Percentiles rank a stretch among this genome's conserved stretches.
Conservation (phyloP, 2,329 filamentous ascomycete species). For the Zasmidium angulare region DNA sequence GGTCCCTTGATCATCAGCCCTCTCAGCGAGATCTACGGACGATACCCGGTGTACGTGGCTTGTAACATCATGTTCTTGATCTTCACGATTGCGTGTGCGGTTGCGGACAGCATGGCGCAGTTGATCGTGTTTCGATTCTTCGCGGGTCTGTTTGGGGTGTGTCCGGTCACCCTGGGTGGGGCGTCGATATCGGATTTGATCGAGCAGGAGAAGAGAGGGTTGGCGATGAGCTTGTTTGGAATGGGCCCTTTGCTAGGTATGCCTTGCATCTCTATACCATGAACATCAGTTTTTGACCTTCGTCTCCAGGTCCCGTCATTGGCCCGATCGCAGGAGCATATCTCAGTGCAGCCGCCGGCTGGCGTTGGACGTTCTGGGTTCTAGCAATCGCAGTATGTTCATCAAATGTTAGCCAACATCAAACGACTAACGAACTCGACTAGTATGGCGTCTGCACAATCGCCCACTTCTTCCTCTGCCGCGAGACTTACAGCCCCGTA, state of each 20-base stretch:
- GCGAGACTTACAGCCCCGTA: slow-evolving; percentile 49
- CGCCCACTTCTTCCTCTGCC: slow-evolving; percentile 38
- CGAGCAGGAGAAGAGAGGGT: slow-evolving; percentile 18
- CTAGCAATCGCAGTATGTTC: slow-evolving; percentile 37
- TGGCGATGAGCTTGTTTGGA: slow-evolving; percentile 21
- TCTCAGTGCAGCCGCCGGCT: slow-evolving; percentile 47
- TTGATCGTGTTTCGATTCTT: slow-evolving; percentile 35
- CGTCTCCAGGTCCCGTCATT: slow-evolving; percentile 37
- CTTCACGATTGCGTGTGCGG: slow-evolving; percentile 32
- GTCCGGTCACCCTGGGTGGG: slow-evolving; percentile 32
- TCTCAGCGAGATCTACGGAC: slow-evolving; percentile 34
- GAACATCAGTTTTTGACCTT: not conserved
- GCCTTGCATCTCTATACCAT: not conserved
- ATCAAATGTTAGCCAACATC: not conserved
- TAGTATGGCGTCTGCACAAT: slow-evolving; percentile 27
- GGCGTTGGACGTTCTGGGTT: slow-evolving; percentile 56
- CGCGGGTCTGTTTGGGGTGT: slow-evolving; percentile 53
- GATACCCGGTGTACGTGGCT: slow-evolving; percentile 28
- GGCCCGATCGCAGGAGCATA: slow-evolving; percentile 54
- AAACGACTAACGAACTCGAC: not conserved
- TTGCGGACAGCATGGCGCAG: slow-evolving; percentile 24
- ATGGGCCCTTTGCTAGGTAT: slow-evolving; percentile 23
- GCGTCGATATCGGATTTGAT: slow-evolving; percentile 21
- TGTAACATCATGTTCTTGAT: slow-evolving; percentile 33
- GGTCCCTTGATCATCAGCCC: slow-evolving; percentile 44